phyloP scores from a whole-genome alignment of 768 basidiomycete species.

The Mycena leptocephala region DNA sequence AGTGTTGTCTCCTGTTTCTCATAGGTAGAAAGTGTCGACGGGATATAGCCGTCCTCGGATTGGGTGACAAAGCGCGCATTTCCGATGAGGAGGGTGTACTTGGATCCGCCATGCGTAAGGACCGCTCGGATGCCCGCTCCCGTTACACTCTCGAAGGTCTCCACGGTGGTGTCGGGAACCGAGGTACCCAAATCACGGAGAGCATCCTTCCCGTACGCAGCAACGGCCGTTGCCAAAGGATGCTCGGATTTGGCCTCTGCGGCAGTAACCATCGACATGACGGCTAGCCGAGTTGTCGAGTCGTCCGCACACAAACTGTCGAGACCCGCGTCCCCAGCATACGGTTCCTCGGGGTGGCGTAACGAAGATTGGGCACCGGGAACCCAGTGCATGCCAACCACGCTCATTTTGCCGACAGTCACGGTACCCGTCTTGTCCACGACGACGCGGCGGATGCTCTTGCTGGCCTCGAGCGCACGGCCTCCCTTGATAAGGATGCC shows the following conservation, averaged over 20 bases:
- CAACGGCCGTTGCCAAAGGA: constrained; percentile 95
- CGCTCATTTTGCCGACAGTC: constrained; percentile 93
- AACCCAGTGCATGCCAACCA: constrained; percentile 86
- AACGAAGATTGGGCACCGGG: constrained; percentile 44
- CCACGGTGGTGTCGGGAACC: constrained; percentile 70
- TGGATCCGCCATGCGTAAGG: constrained; percentile 68
- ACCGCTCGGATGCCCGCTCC: constrained; percentile 90
- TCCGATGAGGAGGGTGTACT: constrained; percentile 80
- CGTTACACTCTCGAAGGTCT: constrained; percentile 89
- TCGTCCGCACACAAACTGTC: constrained; percentile 75
- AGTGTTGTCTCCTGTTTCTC: constrained; percentile 78
- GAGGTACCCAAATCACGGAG: constrained; percentile 53
- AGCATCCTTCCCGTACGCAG: constrained; percentile 82
- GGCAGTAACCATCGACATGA: constrained; percentile 88
- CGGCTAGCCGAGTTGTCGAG: constrained; percentile 67
- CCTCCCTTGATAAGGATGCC: constrained; percentile 99
- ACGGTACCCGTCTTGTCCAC: constrained; percentile 99
- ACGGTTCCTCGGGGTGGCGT: constrained; percentile 53
- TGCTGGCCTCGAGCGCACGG: constrained; percentile 93
- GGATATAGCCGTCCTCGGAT: constrained; percentile 67
- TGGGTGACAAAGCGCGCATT: constrained; percentile 81
- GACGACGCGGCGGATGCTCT: constrained; percentile 84
- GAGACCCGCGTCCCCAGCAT: constrained; percentile 61
- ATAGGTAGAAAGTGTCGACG: constrained; percentile 74
- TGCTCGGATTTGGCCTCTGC: constrained; percentile 96